Conservation (phyloP, 164 flowering plant genomes). For the Annona squamosa region DNA sequence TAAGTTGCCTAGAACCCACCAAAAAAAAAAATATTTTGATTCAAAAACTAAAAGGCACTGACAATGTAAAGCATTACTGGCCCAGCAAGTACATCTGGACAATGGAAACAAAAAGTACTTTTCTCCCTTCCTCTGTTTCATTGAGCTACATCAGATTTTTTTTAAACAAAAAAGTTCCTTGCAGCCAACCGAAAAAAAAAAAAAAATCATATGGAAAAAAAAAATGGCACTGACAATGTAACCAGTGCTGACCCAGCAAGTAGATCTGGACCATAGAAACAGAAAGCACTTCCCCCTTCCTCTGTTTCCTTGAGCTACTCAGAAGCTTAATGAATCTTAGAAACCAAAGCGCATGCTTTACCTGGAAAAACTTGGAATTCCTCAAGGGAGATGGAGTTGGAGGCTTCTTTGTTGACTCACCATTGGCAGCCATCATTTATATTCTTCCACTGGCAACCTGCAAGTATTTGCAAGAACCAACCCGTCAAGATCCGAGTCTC, state of each 20-base stretch:
- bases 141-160: too few relatives aligned
- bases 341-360: conserved; percentile 11
- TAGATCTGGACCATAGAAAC: background rate
- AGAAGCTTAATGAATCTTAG: background rate
- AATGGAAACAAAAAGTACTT: too few relatives aligned
- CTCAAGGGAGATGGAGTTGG: conserved; percentile 84
- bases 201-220: background rate
- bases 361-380: conserved; percentile 80
- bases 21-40: too few relatives aligned
- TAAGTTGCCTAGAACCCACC: too few relatives aligned
- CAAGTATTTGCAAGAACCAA: background rate
- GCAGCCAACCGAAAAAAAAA: too few relatives aligned
- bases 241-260: background rate
- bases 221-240: background rate
- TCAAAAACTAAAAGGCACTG: too few relatives aligned
- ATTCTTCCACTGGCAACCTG: conserved; percentile 12
- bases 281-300: background rate
- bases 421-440: conserved; percentile 52
- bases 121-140: too few relatives aligned
- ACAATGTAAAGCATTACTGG: too few relatives aligned
- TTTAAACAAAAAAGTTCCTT: too few relatives aligned
- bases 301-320: background rate
- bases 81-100: too few relatives aligned
- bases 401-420: conserved; percentile 51
- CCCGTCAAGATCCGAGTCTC: background rate